Evolutionary conservation across 805 yeast genomes (phyloP), one percentile per base, ranked within the genome.

Genomic region (Diddensiella transvaalensis): DNA sequence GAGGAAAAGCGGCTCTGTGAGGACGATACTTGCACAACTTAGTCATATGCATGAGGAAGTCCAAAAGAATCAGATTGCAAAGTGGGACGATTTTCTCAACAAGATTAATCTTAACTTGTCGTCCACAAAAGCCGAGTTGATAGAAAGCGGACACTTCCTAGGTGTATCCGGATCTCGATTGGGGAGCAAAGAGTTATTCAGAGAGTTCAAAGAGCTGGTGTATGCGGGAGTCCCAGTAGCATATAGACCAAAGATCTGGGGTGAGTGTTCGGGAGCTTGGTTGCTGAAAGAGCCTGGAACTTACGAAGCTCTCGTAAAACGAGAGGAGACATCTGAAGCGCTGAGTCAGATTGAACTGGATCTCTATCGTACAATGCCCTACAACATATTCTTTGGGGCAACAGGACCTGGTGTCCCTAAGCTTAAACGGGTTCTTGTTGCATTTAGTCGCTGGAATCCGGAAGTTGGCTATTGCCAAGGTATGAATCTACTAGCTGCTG

Each of bases 381-480:
- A 71, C 36, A 79, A 79, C 51, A 71, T 73, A 3, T 77, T 72
- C 58, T 79, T 79, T 64, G 73, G 73, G 15, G 62, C 70, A 4
- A 74, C 77, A 8, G 83, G 83, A 0, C 80, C 82, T 0, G 80
- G 79, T n/a, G 71, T 73, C 33, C 64, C 60, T 33, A 75, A 72
- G 47, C 58, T 79, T 24, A 65, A 75, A 37, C 64, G 76, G 13
- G 71, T 79, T 3, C 61, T 79, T 42, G 69, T 72, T 33, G 82
- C 82, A 0, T 78, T 74, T 53, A 71, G 73, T 17, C 66, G 71
- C 4, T 69, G 76, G 50, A 70, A 71, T 50, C 74, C 77, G 0
- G 66, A 66, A 0, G 65, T 78, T 38, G 83, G 84, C 0, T 79
- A 79, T 58, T 74, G 79, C 45, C 84, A 79, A 55, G 84, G 84